Conservation (phyloP, 768 basidiomycete genomes). For the Rhizopogon salebrosus region DNA sequence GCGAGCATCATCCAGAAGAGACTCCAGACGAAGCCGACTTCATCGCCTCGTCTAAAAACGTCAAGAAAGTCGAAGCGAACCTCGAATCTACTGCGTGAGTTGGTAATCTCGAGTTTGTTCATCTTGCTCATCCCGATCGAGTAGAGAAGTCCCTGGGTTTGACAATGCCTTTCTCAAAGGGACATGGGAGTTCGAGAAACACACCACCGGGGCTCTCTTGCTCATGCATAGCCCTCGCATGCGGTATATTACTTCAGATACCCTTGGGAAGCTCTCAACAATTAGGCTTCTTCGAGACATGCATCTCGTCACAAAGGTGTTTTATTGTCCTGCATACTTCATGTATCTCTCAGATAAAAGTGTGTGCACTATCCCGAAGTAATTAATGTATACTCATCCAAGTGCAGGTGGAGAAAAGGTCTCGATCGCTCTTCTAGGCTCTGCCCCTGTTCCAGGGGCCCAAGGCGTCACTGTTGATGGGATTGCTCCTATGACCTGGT, state of each 20-base stretch:
- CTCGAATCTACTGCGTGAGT: constrained; percentile 8
- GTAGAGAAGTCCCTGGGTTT: constrained; percentile 6
- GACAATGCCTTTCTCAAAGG: constrained; percentile 21
- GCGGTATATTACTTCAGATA: not conserved
- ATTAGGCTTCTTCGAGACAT: constrained; percentile 10
- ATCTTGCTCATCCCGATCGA: not conserved
- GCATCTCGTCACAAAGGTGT: constrained; percentile 16
- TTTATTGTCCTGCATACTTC: constrained; percentile 17
- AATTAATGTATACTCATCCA: not conserved
- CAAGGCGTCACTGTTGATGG: not conserved
- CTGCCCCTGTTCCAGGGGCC: not conserved
- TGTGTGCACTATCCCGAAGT: not conserved
- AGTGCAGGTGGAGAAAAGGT: not conserved
- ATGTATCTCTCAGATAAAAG: constrained; percentile 8
- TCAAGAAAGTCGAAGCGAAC: constrained; percentile 3
- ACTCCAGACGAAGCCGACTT: constrained; percentile 7
- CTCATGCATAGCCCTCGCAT: constrained; percentile 16
- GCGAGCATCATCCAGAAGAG: constrained; percentile 4
- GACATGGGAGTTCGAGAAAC: constrained; percentile 15
- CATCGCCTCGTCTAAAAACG: constrained; percentile 8
- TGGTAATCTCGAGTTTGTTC: not conserved
- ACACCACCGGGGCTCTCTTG: constrained; percentile 16
- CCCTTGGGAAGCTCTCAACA: constrained; percentile 12
- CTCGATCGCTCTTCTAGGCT: not conserved
- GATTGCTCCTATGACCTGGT: not conserved